A percentile compares a stretch with the other conserved stretches of the same genome.
Conservation (phyloP, 208 protist genomes). For the Polymyxa betae region DNA sequence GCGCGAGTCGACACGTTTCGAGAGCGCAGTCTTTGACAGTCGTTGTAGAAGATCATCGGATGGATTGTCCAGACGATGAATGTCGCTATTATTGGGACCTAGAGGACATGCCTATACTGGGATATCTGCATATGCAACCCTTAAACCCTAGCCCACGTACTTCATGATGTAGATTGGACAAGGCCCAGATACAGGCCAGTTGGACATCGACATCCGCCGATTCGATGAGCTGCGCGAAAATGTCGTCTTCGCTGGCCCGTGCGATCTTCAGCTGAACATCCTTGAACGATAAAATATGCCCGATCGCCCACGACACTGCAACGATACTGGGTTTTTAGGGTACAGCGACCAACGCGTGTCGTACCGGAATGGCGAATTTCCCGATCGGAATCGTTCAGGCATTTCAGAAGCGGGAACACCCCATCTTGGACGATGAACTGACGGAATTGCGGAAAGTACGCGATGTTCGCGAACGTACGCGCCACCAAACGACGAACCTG, state of each 20-base stretch:
- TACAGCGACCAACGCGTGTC: no score
- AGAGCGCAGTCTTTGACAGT: constrained; percentile 19
- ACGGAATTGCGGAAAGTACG: constrained; percentile 37
- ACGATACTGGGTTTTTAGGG: not conserved
- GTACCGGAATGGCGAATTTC: constrained; percentile 38
- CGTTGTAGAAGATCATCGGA: not conserved
- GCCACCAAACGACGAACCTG: constrained; percentile 16
- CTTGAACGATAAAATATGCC: constrained; percentile 18
- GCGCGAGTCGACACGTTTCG: constrained; percentile 41
- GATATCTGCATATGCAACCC: not conserved
- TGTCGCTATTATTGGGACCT: constrained; percentile 15
- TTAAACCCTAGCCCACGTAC: not conserved
- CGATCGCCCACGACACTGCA: constrained; percentile 14
- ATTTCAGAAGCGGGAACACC: constrained; percentile 41
- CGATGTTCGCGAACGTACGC: constrained; percentile 26
- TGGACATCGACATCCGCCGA: constrained; percentile 42
- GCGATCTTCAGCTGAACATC: constrained; percentile 51
- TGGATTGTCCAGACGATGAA: constrained; percentile 47
- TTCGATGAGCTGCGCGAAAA: constrained; percentile 38
- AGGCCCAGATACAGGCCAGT: constrained; percentile 18
- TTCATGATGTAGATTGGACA: constrained; percentile 41
- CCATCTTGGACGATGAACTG: constrained; percentile 50
- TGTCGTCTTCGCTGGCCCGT: constrained; percentile 45
- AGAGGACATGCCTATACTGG: not conserved
- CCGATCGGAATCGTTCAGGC: constrained; percentile 46